Base-by-base conservation (phyloP, 805 yeast species). In the Barnettozyma sucrosica region DNA sequence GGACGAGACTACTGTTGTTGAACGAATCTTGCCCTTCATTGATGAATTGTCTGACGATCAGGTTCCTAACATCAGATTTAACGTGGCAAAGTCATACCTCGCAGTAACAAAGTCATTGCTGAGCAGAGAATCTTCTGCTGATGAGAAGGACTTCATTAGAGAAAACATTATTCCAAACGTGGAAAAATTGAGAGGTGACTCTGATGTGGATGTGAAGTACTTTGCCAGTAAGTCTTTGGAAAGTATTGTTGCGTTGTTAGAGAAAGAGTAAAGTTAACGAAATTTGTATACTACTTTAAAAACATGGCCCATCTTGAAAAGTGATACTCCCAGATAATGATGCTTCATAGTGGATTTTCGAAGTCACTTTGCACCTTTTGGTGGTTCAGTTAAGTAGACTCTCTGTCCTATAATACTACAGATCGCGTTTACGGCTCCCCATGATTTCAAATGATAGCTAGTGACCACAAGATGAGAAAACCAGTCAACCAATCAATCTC, bases 11-110 rank as follows among this genome's bases (percentile, higher is more conserved):
- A 77, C 82, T 39, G 77, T 86, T 20, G 71, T 78, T 36, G 72
- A 74, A 36, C 82, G 83, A 55, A 77, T 90, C 40, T 71, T 89
- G 57, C 97, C 97, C 21, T 90, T 88, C 60, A 73, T 93, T 51
- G 75, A 80, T 55, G 80, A 78, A 43, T 73, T 92, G 57, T 74
- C 81, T 36, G 73, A 72, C 34, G 99, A 93, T 68, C 76, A 81
- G 7, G 97, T 93, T 48, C 97, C 99, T 57, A 93, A 93, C 66
- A 90, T 93, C 53, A 79, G 97, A 62, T 93, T 93, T 71, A 93
- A 90, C 68, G 89, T 86, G 52, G 97, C 99, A 24, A 89, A 89
- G 66, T 79, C 95, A 14, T 80, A 85, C 61, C 75, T 79, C 37
- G 69, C 74, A 23, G 72, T 85, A 30, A 81, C 81, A 7, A 77